These are phyloP conservation scores for Suillus occidentalis DNA, from an alignment of 768 basidiomycete species.

Conservation along the genomic window DNA sequence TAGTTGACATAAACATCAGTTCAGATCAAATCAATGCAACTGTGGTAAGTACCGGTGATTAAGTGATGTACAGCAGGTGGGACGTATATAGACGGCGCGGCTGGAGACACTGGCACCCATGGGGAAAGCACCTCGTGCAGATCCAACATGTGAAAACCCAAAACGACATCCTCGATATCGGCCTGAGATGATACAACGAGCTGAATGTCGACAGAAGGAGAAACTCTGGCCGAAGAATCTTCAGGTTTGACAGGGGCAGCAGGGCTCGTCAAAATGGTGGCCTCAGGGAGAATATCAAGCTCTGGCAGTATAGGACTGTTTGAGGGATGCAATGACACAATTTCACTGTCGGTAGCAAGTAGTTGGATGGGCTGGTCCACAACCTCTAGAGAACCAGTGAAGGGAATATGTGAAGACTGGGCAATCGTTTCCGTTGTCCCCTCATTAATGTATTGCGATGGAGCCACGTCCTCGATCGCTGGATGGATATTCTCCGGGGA, in stretches of 20 bases:
- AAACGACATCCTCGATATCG: background rate
- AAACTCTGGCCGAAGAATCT: background rate
- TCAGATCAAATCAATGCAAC: background rate
- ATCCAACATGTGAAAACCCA: conserved; percentile 36
- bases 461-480: background rate
- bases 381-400: background rate
- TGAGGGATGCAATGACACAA: background rate
- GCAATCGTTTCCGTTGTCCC: background rate
- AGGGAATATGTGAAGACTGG: background rate
- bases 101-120: conserved; percentile 30
- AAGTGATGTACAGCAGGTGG: conserved; percentile 36
- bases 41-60: conserved; percentile 30
- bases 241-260: no score
- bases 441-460: background rate
- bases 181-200: background rate
- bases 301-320: background rate
- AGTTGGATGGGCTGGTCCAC: background rate
- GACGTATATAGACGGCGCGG: conserved; percentile 29
- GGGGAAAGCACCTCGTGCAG: conserved; percentile 34
- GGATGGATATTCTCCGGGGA: background rate
- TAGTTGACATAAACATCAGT: conserved; percentile 9
- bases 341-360: background rate
- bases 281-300: background rate
- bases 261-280: background rate
- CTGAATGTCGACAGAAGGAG: background rate